Base-by-base conservation (phyloP, 1,284 basidiomycete genomes). In the Moesziomyces sp. region DNA sequence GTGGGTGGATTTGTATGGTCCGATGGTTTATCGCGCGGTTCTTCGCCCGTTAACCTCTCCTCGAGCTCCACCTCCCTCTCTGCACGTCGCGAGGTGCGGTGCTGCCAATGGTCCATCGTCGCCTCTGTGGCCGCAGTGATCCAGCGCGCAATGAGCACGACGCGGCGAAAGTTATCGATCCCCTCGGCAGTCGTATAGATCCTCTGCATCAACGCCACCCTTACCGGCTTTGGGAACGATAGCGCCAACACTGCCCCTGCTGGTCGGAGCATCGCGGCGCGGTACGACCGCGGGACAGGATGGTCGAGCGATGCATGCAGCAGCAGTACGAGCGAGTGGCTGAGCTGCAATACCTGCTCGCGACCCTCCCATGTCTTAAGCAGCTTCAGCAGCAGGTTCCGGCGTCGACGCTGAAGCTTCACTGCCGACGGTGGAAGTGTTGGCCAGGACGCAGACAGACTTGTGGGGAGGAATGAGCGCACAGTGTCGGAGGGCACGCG, bases 111-210 rank as follows among this genome's bases (percentile, higher is more conserved):
- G 1, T 74, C 72, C 72, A 74, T 65, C 9, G 52, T 66, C 4
- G 55, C 49, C 40, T 74, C 62, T 1, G 66, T 74, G 8, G 61
- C 66, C 3, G 53, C 35, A 4, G 62, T 65, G 24, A 74, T 52
- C 66, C 66, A 70, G 9, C 72, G 45, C 9, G 72, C 72, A 24
- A 74, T 65, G 6, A 70, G 57, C 11, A 74, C 47, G 19, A 66
- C 58, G 13, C 72, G 62, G 6, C 72, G 62, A n/a, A 74, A 62
- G 19, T 70, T 74, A 49, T 65, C 72, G 38, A 74, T 52, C 4
- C 56, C 72, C 26, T 74, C 72, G 18, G 62, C 72, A 3, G 59
- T 58, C 0, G 66, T 74, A 43, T 74, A 74, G 66, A 74, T 74
- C 13, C 66, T 35, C 52, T 74, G 72, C 66, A 74, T 65, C 11